Base-by-base conservation (phyloP, 192 early-diverging fungal species). In the Coemansia sp. region DNA sequence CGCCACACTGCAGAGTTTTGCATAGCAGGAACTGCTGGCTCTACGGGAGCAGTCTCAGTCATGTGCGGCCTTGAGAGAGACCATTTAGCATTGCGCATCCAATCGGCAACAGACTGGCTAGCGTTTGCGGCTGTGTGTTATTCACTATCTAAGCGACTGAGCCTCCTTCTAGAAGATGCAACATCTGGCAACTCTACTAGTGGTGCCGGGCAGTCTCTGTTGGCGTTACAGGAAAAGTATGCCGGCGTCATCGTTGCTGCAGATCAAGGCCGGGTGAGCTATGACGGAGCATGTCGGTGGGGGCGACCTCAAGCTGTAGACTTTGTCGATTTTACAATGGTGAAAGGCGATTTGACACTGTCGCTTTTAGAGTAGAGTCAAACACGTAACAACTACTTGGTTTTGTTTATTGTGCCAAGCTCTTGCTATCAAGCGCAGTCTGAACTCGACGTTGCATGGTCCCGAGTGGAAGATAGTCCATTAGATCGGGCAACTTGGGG, bases 401-500 rank as follows among this genome's bases (percentile, higher is more conserved):
- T 36, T 24, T 41, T 19, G 48, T 21, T 24, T 63, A 60, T 59
- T 36, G 29, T 11, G 34, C 24, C 39, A 34, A 61, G 13, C 14
- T 54, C 27, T 24, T 27, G 56, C 29, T 8, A 17, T n/a, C 13
- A 48, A 21, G 33, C 10, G 72, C 72, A 8, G 33, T 14, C 3
- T 21, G 40, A 24, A 72, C 40, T 62, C 75, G 39, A 36, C 62
- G 74, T 37, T 57, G 36, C 17, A 60, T 42, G 3, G 63, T 46
- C 3, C 67, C 74, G 4, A 21, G 21, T 6, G 71, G 35, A n/a
- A 82, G 71, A 6, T 59, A 67, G 8, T 33, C 46, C 59, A 84
- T 46, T 6, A 84, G 59, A 1, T 73, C 77, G 40, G 77, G 70
- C 10, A 84, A 34, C 51, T 62, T 70, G 17, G 82, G 82, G 0